phyloP scores from a whole-genome alignment of 192 early-diverging fungal species.

The Polychytrium aggregatum region DNA sequence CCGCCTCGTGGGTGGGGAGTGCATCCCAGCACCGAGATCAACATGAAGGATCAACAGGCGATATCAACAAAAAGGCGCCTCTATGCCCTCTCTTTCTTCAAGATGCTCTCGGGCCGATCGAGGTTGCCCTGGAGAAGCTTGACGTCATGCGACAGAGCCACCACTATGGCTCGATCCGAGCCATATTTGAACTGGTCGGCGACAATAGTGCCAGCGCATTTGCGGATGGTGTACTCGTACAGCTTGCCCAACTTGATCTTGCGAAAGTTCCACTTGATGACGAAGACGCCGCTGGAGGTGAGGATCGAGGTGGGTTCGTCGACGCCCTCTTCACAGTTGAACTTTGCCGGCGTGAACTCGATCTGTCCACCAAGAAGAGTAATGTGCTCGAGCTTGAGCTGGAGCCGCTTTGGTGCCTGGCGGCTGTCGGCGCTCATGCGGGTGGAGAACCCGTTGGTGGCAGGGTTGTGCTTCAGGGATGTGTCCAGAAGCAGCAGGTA shows the following conservation, averaged over 20 bases:
- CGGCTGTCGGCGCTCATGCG: conserved; percentile 51
- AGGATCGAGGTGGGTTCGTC: conserved; percentile 84
- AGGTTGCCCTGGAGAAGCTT: too few species aligned
- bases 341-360: conserved; percentile 76
- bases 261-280: conserved; percentile 86
- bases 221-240: conserved; percentile 79
- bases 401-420: conserved; percentile 54
- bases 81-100: too few species aligned
- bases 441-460: conserved; percentile 48
- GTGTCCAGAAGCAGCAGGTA: conserved; percentile 80
- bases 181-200: conserved; percentile 88
- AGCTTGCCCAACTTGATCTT: conserved; percentile 63
- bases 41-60: too few species aligned
- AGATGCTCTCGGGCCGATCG: too few species aligned
- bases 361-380: conserved; percentile 60
- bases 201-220: conserved; percentile 70
- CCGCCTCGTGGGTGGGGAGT: too few species aligned
- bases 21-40: too few species aligned
- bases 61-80: too few species aligned
- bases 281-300: conserved; percentile 78
- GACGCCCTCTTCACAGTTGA: conserved; percentile 67
- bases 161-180: conserved; percentile 70
- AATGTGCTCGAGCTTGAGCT: conserved; percentile 81
- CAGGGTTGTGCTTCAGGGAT: conserved; percentile 28
- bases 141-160: conserved; percentile 67